Conservation (phyloP, 2,329 filamentous ascomycete species). For the Diaporthe velutina region DNA sequence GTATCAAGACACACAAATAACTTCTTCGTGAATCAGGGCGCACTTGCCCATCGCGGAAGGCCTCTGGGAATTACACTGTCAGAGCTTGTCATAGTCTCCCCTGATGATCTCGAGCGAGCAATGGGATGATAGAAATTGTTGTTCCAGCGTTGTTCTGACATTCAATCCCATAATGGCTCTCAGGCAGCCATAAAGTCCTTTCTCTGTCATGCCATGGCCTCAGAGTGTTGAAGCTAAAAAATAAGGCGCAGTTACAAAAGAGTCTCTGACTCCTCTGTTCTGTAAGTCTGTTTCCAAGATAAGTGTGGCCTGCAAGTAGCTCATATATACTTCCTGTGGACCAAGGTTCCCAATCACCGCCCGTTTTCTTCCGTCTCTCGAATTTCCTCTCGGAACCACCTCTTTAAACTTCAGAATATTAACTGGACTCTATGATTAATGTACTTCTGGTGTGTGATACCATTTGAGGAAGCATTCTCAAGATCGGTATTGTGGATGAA, state of each 20-base stretch:
- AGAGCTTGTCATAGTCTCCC: background rate
- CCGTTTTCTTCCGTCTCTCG: background rate
- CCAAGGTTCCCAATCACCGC: no score
- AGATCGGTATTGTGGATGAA: background rate
- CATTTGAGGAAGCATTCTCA: background rate
- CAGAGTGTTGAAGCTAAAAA: background rate
- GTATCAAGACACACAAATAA: background rate
- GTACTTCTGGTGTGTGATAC: background rate
- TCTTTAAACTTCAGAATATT: background rate
- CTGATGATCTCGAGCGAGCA: background rate
- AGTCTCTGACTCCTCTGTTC: background rate
- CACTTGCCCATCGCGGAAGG: no score
- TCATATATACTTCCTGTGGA: no score
- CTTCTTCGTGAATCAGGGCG: background rate
- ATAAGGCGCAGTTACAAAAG: accelerated
- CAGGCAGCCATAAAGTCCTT: background rate
- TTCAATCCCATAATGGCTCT: background rate
- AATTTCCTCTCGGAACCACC: no score
- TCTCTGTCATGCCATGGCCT: no score
- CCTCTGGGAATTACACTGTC: background rate
- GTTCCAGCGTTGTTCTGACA: no score
- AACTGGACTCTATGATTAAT: no score
- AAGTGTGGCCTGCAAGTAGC: background rate
- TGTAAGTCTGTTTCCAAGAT: no score
- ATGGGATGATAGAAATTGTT: background rate